Base-by-base conservation (phyloP, 306 rosid species). In the Prunus salicina region DNA sequence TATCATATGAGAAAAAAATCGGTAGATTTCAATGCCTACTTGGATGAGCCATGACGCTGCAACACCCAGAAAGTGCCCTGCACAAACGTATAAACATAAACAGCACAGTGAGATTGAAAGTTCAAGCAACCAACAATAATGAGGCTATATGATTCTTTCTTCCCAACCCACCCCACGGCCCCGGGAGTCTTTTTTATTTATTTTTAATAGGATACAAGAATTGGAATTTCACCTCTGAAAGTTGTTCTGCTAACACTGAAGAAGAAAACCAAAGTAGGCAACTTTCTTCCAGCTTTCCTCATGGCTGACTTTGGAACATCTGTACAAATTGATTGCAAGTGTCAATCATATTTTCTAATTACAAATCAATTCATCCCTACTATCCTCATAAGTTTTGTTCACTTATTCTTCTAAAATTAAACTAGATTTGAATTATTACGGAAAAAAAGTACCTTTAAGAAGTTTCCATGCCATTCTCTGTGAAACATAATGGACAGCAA, bases 31-130 rank as follows among this genome's bases (percentile, higher is more conserved):
- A 4, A 90, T 86, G 74, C 87, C 92, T 71, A 95, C 88, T 84
- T 90, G 93, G 64, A 95, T 88, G 32, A 90, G 34, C 97, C 97
- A 92, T 62, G 97, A 90, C 55, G 98, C 96, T 68, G 91, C 86
- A 77, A 87, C 78, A 69, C 93, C 98, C 68, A 95, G 86, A 43
- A 85, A 76, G 43, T 90, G 85, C 27, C 97, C 97, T 95, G 80
- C 18, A 67, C 28, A 28, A 78, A 58, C 30, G 69, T 38, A 50
- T 38, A 77, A 57, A 79, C 71, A 64, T 24, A 58, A 12, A 71
- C 49, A 64, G 58, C 4, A 76, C 41, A 74, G 73, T 82, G 65
- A 76, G 73, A 49, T 66, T 28, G 66, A 73, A 30, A 69, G 52
- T 51, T 64, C 68, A 65, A 78, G 61, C 72, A 70, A 76, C 63